A percentile compares a stretch with the other conserved stretches of the same genome.
phyloP scores from a whole-genome alignment of 768 basidiomycete genomes.

The Russula sp. region DNA sequence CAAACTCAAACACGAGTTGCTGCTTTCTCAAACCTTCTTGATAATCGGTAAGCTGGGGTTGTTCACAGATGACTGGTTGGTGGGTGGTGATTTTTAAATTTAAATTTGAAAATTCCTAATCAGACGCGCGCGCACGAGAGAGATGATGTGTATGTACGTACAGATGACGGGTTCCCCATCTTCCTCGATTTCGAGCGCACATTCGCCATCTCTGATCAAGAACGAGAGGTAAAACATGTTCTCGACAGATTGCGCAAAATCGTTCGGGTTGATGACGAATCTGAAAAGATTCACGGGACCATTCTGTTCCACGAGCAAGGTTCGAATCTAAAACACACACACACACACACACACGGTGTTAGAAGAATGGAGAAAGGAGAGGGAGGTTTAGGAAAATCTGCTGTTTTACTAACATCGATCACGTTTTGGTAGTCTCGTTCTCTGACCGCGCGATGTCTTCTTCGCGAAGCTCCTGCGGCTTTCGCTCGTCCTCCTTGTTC shows the following conservation, averaged over 20 bases:
- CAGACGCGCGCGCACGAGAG: neutral
- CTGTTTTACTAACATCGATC: constrained; percentile 54
- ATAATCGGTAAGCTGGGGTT: constrained; percentile 63
- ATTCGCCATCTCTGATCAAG: constrained; percentile 81
- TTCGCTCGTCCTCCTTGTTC: constrained; percentile 60
- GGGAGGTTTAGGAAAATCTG: constrained; percentile 12
- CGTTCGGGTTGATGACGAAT: constrained; percentile 85
- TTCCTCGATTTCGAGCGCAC: constrained; percentile 63
- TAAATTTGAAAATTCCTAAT: neutral
- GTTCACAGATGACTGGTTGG: constrained; percentile 61
- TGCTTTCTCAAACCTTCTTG: constrained; percentile 61
- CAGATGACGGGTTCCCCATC: constrained; percentile 75
- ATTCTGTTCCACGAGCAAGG: constrained; percentile 50
- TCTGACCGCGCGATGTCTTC: constrained; percentile 79
- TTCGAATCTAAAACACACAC: constrained; percentile 49
- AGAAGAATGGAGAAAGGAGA: neutral
- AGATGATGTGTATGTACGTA: constrained; percentile 38
- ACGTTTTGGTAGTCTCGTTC: constrained; percentile 95
- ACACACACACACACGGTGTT: neutral
- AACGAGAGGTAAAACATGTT: constrained; percentile 96
- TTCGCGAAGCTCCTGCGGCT: constrained; percentile 78
- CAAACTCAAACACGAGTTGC: constrained; percentile 90
- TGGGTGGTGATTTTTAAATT: neutral
- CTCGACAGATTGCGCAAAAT: constrained; percentile 93
- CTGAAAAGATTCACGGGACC: constrained; percentile 72